phyloP scores from a whole-genome alignment of 2,329 filamentous ascomycete genomes.

The Cladosporium sp. region DNA sequence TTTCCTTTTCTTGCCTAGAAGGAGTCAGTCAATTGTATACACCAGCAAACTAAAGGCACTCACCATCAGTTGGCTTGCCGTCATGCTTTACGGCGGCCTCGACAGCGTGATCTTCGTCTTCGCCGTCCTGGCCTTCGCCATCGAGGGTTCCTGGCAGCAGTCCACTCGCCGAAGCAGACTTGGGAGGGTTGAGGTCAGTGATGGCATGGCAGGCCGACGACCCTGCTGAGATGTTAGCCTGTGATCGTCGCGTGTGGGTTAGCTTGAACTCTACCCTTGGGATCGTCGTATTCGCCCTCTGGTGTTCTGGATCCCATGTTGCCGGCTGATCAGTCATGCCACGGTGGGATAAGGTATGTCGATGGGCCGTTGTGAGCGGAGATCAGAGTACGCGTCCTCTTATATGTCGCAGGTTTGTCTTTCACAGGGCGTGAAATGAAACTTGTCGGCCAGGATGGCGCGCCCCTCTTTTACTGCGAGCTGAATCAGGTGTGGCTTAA shows the following conservation, averaged over 20 bases:
- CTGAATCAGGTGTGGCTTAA: not conserved
- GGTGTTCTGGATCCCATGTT: constrained; percentile 54
- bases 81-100: constrained; percentile 17
- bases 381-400: not conserved
- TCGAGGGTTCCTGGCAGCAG: constrained; percentile 36
- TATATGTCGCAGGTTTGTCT: constrained; percentile 1
- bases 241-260: not conserved
- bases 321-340: constrained; percentile 2
- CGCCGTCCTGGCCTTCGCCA: constrained; percentile 35
- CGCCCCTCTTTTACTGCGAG: not conserved
- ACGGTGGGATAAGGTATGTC: not conserved
- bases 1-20: constrained; percentile 25
- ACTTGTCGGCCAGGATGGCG: not conserved
- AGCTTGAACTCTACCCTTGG: constrained; percentile 1
- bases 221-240: constrained; percentile 26
- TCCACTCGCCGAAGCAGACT: constrained; percentile 38
- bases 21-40: constrained; percentile 18
- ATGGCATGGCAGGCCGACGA: constrained; percentile 31
- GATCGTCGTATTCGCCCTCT: constrained; percentile 69
- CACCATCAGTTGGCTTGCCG: constrained; percentile 9
- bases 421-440: not conserved
- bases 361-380: not conserved
- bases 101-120: constrained; percentile 23
- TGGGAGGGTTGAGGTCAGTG: constrained; percentile 36
- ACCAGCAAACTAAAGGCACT: not conserved